Conservation (phyloP, 2,329 filamentous ascomycete species). For the Trichoderma semiorbis region DNA sequence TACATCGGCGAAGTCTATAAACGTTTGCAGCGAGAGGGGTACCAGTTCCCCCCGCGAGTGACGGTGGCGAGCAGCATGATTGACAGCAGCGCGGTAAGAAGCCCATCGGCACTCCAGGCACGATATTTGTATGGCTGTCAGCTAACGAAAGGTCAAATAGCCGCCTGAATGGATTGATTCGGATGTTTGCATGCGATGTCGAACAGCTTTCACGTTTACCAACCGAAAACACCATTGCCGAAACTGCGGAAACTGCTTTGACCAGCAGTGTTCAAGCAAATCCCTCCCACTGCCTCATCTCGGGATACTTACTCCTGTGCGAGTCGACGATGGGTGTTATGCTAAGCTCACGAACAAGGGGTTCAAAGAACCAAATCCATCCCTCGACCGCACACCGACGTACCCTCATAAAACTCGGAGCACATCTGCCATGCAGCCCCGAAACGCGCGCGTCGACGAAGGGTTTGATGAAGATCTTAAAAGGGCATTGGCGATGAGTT, state of each 20-base stretch:
- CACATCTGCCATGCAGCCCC: conserved; percentile 75
- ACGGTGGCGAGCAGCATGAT: conserved; percentile 95
- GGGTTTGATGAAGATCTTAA: conserved; percentile 94
- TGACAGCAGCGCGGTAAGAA: conserved; percentile 83
- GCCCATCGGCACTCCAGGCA: neutral
- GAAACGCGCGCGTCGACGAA: conserved; percentile 82
- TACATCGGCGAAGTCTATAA: conserved; percentile 90
- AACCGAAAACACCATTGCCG: conserved; percentile 98
- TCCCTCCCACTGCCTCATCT: conserved; percentile 83
- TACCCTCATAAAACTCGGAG: conserved; percentile 62
- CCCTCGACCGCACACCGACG: conserved; percentile 48
- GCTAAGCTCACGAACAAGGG: conserved; percentile 77
- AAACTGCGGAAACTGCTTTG: conserved; percentile 97
- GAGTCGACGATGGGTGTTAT: conserved; percentile 95
- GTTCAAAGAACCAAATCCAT: conserved; percentile 37
- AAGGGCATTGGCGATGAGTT: conserved; percentile 89
- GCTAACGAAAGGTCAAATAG: conserved; percentile 40
- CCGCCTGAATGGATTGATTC: conserved; percentile 97
- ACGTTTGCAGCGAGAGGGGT: conserved; percentile 78
- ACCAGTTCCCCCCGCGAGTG: conserved; percentile 80
- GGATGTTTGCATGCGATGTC: conserved; percentile 97
- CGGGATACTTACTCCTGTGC: conserved; percentile 84
- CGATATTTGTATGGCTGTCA: neutral
- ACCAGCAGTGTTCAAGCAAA: conserved; percentile 91
- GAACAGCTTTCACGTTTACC: conserved; percentile 92